phyloP scores from a whole-genome alignment of 2,329 filamentous ascomycete genomes.

The Sphaerulina musiva region DNA sequence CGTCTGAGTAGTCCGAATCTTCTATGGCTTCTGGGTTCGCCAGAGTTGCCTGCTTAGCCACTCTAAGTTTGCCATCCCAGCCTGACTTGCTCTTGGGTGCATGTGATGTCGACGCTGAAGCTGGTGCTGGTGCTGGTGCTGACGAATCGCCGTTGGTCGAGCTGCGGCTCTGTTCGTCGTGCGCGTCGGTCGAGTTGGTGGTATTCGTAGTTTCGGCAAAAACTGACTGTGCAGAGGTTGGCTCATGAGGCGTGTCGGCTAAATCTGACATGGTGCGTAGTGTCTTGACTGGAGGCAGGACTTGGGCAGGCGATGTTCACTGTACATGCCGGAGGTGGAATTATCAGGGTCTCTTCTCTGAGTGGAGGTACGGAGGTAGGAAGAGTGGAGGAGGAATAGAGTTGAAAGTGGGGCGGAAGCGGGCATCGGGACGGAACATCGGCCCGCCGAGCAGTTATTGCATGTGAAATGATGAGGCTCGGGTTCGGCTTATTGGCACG shows the following conservation, averaged over 20 bases:
- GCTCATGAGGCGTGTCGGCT: not conserved
- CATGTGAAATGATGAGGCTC: no score
- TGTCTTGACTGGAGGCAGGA: not conserved
- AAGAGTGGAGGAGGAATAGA: no score
- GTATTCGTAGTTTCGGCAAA: not conserved
- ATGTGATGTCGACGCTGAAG: conserved; percentile 1
- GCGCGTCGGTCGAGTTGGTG: not conserved
- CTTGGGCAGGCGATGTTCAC: not conserved
- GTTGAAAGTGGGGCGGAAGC: no score
- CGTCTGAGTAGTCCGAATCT: conserved; percentile 79
- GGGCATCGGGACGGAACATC: no score
- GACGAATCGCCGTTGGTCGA: conserved; percentile 7
- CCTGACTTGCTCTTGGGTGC: conserved; percentile 39
- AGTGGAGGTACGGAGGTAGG: no score
- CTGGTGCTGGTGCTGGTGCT: no score
- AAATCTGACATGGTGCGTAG: not conserved
- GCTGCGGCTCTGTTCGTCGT: not conserved
- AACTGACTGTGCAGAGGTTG: not conserved
- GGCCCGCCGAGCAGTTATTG: no score
- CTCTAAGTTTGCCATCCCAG: conserved; percentile 76
- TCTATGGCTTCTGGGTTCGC: conserved; percentile 75
- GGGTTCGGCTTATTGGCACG: no score
- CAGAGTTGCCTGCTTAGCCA: conserved; percentile 63
- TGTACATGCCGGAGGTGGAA: not conserved
- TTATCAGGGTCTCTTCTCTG: no score